Evolutionary conservation across 441 rosid genomes (phyloP), one percentile per base, ranked within the genome.

Genomic region (Erodium moschatum): DNA sequence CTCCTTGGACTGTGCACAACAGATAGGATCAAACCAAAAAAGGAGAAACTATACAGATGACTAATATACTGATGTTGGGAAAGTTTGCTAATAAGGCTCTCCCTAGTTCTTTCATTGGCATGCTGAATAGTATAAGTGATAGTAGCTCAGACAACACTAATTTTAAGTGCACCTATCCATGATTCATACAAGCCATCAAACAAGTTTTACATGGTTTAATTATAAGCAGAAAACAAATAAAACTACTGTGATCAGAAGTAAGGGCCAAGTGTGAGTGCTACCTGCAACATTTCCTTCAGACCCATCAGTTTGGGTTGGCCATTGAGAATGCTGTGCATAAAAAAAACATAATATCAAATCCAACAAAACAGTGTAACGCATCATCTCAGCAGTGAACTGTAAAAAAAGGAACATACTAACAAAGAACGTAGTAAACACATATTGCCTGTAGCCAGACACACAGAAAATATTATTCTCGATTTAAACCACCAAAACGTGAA

Each of bases 281-380:
- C 98, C 95, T 93, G 90, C 77, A 93, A 95, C 76, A 93, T 35
- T 63, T 89, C 96, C 81, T 86, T 88, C 64, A 93, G 76, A 52
- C 98, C 95, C 95, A 91, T 90, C 76, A 65, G 92, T 82, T 86
- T 91, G 5, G 98, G 98, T 44, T 89, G 95, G 74, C 97, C 97
- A 77, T 87, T 71, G 64, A 86, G 80, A 81, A 93, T 91, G 65
- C 98, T 93, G 85, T 24, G 62, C 74, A 27, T 69, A 5, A 65
- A 74, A 71, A 71, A 54, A 48, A 70, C 18, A 15, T 35, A 46
- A 21, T 6, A 18, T 18, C 52, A 65, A 33, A 27, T 19, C 16
- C 8, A 5, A 54, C 19, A 3, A 54, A 16, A 16, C 61, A 54
- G 6, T 54, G 16, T 16, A 16, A 54, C 16, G 1, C 2, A 54